Evolutionary conservation across 2,329 filamentous ascomycete species (phyloP), one percentile per base, ranked within the genome.

Genomic region (Penicillium sp.): DNA sequence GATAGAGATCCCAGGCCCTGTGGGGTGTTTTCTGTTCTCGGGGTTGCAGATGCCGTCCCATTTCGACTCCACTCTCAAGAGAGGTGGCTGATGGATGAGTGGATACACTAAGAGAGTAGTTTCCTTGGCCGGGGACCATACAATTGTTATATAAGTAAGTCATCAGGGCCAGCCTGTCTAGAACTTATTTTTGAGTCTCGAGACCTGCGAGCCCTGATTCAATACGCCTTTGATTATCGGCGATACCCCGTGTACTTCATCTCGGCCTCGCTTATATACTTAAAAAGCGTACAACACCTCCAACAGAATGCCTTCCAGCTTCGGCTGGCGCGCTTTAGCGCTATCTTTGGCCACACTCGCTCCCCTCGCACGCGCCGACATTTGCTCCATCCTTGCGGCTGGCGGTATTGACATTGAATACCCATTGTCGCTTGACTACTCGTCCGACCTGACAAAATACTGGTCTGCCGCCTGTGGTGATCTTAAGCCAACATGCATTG

Each of bases 391-490:
- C 2, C 73, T 82, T n/a, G 64, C 74, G 40, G 67, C 67, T 17
- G 72, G 73, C 2, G 69, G 70, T 5, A 77, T 80, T 53, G 59
- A 73, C 15, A 65, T 79, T 26, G 70, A 78, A 57, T 68, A 73
- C 28, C 71, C 69, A 8, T 59, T 76, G 0, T 68, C 76, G 6
- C 17, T 75, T 8, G 67, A 68, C 15, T 83, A 82, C 65, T 71
- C 65, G 10, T 55, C 55, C 2, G 80, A 81, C 49, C 71, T 82
- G 65, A 71, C 68, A 8, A 71, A 82, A 24, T 83, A 83, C 70
- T 83, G 81, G 81, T 84, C 82, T 3, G 77, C 77, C 2, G 71
- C 74, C 22, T 80, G 80, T 59, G 72, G 78, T 17, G 76, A 76
- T 45, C 75, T 83, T 28, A 70, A 69, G 45, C 83, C 82, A 6